Evolutionary conservation across 2,329 filamentous ascomycete species (phyloP), one percentile per base, ranked within the genome.

Genomic region (Emergomyces pasteurianus): DNA sequence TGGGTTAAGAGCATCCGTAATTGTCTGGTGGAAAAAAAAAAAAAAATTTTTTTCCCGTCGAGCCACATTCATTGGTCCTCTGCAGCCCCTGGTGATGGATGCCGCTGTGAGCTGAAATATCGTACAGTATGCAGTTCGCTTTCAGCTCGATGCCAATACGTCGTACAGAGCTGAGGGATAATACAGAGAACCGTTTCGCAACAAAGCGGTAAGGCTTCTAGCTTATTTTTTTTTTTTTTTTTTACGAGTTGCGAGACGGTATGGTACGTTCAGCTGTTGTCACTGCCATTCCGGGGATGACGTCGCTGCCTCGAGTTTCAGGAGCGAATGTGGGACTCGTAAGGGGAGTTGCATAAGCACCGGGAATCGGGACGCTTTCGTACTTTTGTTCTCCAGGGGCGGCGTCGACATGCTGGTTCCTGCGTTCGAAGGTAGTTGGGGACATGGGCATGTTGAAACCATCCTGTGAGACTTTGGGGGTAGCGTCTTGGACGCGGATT

Each of bases 341-440:
- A 54, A 79, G 70, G 7, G 79, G 77, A 60, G 74, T 78, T 7
- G 81, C 78, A 71, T 96, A 96, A 0, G 91, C 89, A 6, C 88
- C 89, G 0, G 92, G 92, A 62, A 96, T 96, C 0, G 92, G 90
- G 38, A 96, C 92, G 26, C 87, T 79, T 14, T 86, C 92, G 73
- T 96, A 96, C 56, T 86, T 84, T 67, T 88, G 84, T 80, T 96
- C 92, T 55, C 91, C 88, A 0, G 88, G 86, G 10, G 88, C 88
- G 31, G 85, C 82, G 12, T 81, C 82, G 21, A 86, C 85, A 66
- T 90, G 88, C 57, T 86, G 80, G 66, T 86, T 81, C 62, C 80
- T 69, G 59, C 78, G 78, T 67, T 81, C 78, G 57, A 73, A 69
- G 14, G 73, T 72, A 60, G 67, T 63, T 49, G 66, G 62, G 26